Base-by-base conservation (phyloP, 2,329 filamentous ascomycete species). In the Macrophomina phaseolina region DNA sequence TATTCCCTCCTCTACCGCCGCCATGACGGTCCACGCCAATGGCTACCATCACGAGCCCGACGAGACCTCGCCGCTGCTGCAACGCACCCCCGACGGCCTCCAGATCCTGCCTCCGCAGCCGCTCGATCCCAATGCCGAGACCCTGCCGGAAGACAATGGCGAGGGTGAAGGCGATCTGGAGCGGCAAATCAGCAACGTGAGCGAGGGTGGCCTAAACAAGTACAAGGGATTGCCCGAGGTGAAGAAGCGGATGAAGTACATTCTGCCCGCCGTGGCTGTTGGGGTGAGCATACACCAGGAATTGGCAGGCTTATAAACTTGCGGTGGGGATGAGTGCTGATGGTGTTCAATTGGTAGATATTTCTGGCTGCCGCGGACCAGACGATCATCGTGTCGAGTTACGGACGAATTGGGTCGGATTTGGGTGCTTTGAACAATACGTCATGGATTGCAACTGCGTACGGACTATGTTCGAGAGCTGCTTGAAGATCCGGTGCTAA, bases 351-450 rank as follows among this genome's bases (percentile, higher is more conserved):
- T 16, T 30, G 45, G 32, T 45, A 91, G 89, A 81, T 93, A 48
- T 92, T 91, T 74, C 82, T 94, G 7, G 85, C 89, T 23, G 90
- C 91, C 4, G 84, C 90, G 61, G 91, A 94, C 74, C 90, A 93
- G 76, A 92, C 92, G 0, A 87, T 94, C 64, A 89, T 91, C 36
- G 87, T 94, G 58, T 88, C 88, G n/a, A 89, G 86, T n/a, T 93
- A 93, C 76, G 90, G 90, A 60, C 87, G 85, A 69, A 94, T 94
- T 71, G 91, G 91, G 11, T 91, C 86, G 66, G 91, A 94, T 69
- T 80, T 94, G 34, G 83, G 91, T 62, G 90, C 91, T 1, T 82
- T 94, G 63, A 92, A 90, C 74, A 87, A 86, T 70, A 92, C 90
- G 4, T 90, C 87, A 63, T 93, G 91, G 91, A 90, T 93, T 67